Base-by-base conservation (phyloP, 495 filamentous ascomycete genomes). In the Penicillium coprophilum region DNA sequence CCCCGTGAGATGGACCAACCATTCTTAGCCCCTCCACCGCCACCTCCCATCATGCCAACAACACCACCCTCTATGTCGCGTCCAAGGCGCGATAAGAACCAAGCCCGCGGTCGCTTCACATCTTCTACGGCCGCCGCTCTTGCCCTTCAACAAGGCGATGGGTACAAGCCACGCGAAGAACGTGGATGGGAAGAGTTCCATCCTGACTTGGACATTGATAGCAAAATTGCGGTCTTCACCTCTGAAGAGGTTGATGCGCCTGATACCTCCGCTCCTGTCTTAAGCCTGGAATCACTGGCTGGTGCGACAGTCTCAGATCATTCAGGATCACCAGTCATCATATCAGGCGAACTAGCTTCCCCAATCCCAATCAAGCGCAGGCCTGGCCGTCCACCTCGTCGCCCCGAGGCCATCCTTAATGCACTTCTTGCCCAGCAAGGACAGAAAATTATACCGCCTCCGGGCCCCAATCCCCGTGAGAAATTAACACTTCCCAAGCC, bases 151-250 rank as follows among this genome's bases (percentile, higher is more conserved):
- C 89, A 93, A 60, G 91, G 87, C 57, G 93, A 97, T 74, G 91
- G 91, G 15, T 97, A 96, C 73, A 97, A 99, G 67, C 94, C 94
- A 3, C 81, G 94, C 55, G 94, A 99, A 70, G 94, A 99, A 72
- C 86, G 92, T 53, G 89, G 90, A 13, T 99, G 92, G 89, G 90
- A 95, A 64, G 95, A 97, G 71, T 97, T 96, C 52, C 94, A 99
- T 70, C 92, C 88, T 12, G 88, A 96, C 62, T 81, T 99, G 32
- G 92, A 97, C 70, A 88, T 96, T 56, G 90, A 94, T 46, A 80
- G 79, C 27, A 82, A 78, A 17, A 85, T 97, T 47, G 83, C 84
- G 38, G 77, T 96, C 3, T 94, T 93, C 68, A 82, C 80, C 36
- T 83, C 92, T 9, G 84, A 92, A 55, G 89, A 96, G 48, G 88